Evolutionary conservation across 768 basidiomycete genomes (phyloP), one percentile per base, ranked within the genome.

Genomic region (Hebeloma cylindrosporum): DNA sequence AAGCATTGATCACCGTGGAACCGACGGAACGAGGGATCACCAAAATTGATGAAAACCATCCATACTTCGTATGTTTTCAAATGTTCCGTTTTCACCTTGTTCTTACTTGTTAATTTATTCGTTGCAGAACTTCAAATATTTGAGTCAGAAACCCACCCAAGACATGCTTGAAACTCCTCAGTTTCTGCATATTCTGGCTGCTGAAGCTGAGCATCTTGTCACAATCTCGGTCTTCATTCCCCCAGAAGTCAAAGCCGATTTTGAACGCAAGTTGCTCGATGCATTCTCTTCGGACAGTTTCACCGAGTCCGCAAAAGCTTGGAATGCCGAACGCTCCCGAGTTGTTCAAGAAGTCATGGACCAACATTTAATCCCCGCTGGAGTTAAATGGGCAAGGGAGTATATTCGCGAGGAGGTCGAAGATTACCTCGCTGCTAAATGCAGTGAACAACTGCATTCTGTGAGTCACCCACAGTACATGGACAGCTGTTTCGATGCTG

Each of bases 71-170:
- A 61, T 45, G 86, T 72, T 21, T 32, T 21, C 14, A 43, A 16
- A 13, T 13, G 37, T 9, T 21, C 9, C 35, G 28, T 18, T 36
- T 40, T 9, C 1, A 35, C 30, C 23, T 21, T 30, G 31, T 26
- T 20, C 18, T 28, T 29, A 32, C 33, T 50, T 18, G 37, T 47
- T 50, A 9, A 44, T 32, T 5, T 25, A 46, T 20, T 50, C 11
- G 36, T 41, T 43, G 25, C 56, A 99, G 95, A 84, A 81, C 56
- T 98, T 98, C 79, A 98, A 98, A 73, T 98, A 97, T 67, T 76
- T 97, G 21, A 70, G 75, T 20, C 75, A 85, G 48, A 98, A 96
- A 59, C 82, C 80, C 18, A 75, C 92, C 22, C 61, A 62, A 21
- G 76, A 82, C 4, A 84, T 95, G 80, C 56, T 82, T 28, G 75